Base-by-base conservation (phyloP, 345 rosid species). In the Bretschneidera sinensis region DNA sequence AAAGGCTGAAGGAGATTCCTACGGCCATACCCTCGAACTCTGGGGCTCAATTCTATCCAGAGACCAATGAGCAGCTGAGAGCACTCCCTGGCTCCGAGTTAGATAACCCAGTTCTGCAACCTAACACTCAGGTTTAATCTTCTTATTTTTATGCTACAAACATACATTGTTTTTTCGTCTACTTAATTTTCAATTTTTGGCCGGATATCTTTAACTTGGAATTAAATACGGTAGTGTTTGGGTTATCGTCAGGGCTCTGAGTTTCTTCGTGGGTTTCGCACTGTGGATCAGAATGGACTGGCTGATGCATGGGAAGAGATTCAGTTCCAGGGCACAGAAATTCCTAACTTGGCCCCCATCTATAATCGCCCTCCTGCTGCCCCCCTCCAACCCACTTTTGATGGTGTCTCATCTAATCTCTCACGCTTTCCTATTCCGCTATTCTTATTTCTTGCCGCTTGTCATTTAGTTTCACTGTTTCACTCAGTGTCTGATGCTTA, bases 81-180 rank as follows among this genome's bases (percentile, higher is more conserved):
- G 80, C 89, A 14, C 89, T 89, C 62, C 98, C 97, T 5, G 98
- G 98, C 51, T 79, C 89, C 20, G 98, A 92, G 68, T 71, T 84
- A 25, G 97, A 87, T 60, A 84, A 79, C 51, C 76, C 88, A 7
- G 51, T 71, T 77, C 62, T 78, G 72, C 89, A 70, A 19, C 85
- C 88, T 5, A 75, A 76, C 62, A 75, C 80, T 60, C 96, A 87
- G 99, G 97, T 87, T 31, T 59, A 11, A 8, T 28, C 33, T 39
- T 39, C 45, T 39, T 39, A 5, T 7, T 11, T 13, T 39, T 39
- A 1, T 9, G 11, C 6, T 39, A 39, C 15, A 39, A 39, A 39
- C 16, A 9, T 39, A 39, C 15, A 1, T 39, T 9, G n/a, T n/a
- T n/a, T n/a, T n/a, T n/a, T n/a, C n/a, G n/a, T n/a, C n/a, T 31